Percentiles rank a stretch among this genome's conserved stretches.
phyloP scores from a whole-genome alignment of 495 filamentous ascomycete genomes.

The Aspergillus sclerotiicarbonarius region DNA sequence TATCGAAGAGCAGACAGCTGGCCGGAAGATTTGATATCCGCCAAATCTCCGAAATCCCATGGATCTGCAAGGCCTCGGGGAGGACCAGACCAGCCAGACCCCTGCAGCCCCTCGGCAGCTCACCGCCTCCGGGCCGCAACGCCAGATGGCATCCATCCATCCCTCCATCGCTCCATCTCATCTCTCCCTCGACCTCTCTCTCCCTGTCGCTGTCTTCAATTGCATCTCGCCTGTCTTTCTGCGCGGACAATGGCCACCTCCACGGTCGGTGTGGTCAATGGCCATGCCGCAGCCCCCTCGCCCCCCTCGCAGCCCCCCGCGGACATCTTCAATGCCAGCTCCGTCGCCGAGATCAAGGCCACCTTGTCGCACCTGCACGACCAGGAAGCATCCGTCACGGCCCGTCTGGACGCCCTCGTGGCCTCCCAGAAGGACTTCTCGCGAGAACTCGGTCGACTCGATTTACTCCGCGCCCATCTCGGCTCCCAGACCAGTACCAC shows the following conservation, averaged over 20 bases:
- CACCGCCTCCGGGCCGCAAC: constrained; percentile 28
- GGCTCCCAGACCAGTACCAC: constrained; percentile 85
- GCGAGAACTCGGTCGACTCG: constrained; percentile 80
- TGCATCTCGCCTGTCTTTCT: background rate
- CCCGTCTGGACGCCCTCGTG: constrained; percentile 70
- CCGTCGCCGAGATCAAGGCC: constrained; percentile 73
- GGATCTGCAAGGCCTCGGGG: background rate
- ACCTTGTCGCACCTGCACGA: constrained; percentile 69
- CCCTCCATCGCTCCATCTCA: background rate
- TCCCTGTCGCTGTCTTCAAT: constrained; percentile 1
- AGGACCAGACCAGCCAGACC: too few species aligned
- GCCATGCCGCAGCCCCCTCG: constrained; percentile 19
- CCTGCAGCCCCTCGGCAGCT: constrained; percentile 13
- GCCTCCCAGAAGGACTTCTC: constrained; percentile 79
- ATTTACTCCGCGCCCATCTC: constrained; percentile 83
- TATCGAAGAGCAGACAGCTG: too few species aligned
- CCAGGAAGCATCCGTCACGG: constrained; percentile 72
- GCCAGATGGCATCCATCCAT: background rate
- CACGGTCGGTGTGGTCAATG: constrained; percentile 28
- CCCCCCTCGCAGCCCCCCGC: constrained; percentile 21
- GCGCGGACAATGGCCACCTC: constrained; percentile 24
- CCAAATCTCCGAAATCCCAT: too few species aligned
- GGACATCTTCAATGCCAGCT: constrained; percentile 66
- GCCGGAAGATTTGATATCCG: too few species aligned
- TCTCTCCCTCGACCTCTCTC: constrained; percentile 5